Evolutionary conservation across 495 filamentous ascomycete species (phyloP).

Genomic region (Podospora pseudocomata): DNA sequence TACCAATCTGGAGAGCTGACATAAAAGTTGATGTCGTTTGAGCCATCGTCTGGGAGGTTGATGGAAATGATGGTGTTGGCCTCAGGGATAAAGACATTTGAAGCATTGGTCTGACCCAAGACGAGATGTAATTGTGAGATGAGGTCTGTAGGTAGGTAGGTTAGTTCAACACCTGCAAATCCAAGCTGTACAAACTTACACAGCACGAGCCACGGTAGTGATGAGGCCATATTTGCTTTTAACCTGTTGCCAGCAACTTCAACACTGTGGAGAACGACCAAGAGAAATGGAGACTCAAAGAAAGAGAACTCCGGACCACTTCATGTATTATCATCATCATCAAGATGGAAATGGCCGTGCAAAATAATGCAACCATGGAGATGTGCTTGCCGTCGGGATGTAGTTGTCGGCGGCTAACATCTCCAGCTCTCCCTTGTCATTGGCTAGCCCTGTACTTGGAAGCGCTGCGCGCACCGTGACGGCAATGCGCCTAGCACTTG

Average conservation of each 20-base stretch:
- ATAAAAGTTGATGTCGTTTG: constrained; percentile 32
- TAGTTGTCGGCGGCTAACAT: not conserved
- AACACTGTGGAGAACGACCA: not conserved
- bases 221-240: not conserved
- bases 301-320: not conserved
- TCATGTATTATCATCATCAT: not conserved
- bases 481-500: not conserved
- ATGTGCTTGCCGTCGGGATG: not conserved
- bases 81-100: constrained; percentile 23
- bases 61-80: constrained; percentile 25
- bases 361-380: not conserved
- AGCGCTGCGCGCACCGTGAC: not conserved
- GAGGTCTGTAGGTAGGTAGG: not conserved
- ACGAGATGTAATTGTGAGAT: constrained; percentile 7
- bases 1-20: constrained; percentile 26
- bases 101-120: constrained; percentile 13
- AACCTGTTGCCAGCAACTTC: not conserved
- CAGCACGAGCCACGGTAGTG: not conserved
- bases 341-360: not conserved
- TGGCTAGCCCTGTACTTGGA: not conserved
- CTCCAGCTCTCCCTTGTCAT: not conserved
- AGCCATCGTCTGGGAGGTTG: constrained; percentile 25
- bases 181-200: not conserved
- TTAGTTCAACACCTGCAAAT: not conserved
- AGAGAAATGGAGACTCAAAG: not conserved